phyloP scores from a whole-genome alignment of 148 eudicot genomes.

The Simmondsia chinensis region DNA sequence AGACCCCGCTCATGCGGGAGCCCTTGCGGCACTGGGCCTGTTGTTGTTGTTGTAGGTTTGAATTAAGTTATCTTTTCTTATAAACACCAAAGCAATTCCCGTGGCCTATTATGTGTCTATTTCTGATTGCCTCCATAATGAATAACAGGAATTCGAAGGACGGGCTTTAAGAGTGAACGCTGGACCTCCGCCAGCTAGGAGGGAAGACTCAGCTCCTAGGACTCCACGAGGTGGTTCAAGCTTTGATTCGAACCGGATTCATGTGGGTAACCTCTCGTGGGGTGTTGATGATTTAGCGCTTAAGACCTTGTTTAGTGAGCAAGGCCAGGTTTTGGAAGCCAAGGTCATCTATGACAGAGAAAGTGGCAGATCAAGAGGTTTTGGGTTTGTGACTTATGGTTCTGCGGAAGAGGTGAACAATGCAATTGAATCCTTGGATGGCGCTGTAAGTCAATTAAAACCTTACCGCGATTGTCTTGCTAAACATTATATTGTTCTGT shows the following conservation, averaged over 20 bases:
- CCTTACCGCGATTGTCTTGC: background rate
- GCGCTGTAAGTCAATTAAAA: constrained; percentile 45
- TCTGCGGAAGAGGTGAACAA: constrained; percentile 68
- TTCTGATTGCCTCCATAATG: background rate
- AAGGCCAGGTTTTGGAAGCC: constrained; percentile 80
- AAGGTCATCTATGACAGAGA: constrained; percentile 92
- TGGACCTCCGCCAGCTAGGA: constrained; percentile 78
- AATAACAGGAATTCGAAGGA: constrained; percentile 78
- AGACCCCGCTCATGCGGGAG: no score
- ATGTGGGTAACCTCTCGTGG: constrained; percentile 95
- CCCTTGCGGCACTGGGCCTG: no score
- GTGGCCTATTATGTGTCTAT: background rate
- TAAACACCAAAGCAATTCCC: no score
- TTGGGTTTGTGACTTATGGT: constrained; percentile 81
- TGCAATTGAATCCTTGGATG: constrained; percentile 76
- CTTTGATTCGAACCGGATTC: constrained; percentile 40
- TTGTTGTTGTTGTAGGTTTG: no score
- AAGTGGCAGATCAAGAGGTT: constrained; percentile 91
- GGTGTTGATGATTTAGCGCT: constrained; percentile 76
- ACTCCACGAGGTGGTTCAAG: constrained; percentile 41
- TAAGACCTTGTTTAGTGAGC: constrained; percentile 60
- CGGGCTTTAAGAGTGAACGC: constrained; percentile 79
- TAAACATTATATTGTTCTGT: background rate
- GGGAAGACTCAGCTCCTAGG: constrained; percentile 41
- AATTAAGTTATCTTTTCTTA: no score